Percentiles rank a stretch among this genome's conserved stretches.
Evolutionary conservation across 768 basidiomycete species (phyloP).

Genomic region (Galerina sulciceps): DNA sequence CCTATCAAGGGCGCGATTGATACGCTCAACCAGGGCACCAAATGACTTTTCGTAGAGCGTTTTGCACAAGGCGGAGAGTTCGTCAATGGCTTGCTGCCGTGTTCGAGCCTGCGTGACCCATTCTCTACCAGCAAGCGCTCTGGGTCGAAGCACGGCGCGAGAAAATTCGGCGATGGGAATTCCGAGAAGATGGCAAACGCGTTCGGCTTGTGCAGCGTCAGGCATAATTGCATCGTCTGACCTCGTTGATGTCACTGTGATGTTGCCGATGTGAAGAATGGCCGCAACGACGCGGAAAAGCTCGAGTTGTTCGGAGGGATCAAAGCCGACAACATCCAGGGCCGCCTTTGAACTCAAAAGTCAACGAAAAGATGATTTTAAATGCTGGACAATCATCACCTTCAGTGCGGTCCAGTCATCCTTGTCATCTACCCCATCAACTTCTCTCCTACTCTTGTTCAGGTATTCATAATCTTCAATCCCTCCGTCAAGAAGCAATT

Average conservation of each 20-base stretch:
- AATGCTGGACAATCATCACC: slow-evolving; percentile 41
- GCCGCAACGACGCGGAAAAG: slow-evolving; percentile 94
- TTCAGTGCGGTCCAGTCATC: slow-evolving; percentile 86
- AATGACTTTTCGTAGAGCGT: slow-evolving; percentile 98
- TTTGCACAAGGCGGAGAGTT: slow-evolving; percentile 90
- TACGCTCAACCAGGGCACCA: slow-evolving; percentile 89
- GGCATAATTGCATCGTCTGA: slow-evolving; percentile 81
- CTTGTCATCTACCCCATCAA: slow-evolving; percentile 94
- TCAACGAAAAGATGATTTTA: background rate
- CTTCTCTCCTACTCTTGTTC: slow-evolving; percentile 84
- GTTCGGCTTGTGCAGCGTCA: slow-evolving; percentile 85
- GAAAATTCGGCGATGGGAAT: slow-evolving; percentile 87
- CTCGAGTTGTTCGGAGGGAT: slow-evolving; percentile 82
- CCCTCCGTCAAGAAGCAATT: slow-evolving; percentile 72
- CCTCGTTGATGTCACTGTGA: slow-evolving; percentile 76
- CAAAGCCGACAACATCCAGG: slow-evolving; percentile 89
- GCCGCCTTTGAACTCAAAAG: slow-evolving; percentile 57
- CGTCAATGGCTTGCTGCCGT: slow-evolving; percentile 89
- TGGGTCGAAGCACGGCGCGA: slow-evolving; percentile 86
- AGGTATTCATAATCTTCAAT: slow-evolving; percentile 89
- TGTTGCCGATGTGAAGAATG: slow-evolving; percentile 95
- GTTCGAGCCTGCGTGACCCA: slow-evolving; percentile 96
- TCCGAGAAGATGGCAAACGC: slow-evolving; percentile 89
- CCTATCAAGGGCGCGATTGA: slow-evolving; percentile 92
- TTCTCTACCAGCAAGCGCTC: slow-evolving; percentile 92